phyloP scores from a whole-genome alignment of 176 grass and related monocot species.

The Canna indica region DNA sequence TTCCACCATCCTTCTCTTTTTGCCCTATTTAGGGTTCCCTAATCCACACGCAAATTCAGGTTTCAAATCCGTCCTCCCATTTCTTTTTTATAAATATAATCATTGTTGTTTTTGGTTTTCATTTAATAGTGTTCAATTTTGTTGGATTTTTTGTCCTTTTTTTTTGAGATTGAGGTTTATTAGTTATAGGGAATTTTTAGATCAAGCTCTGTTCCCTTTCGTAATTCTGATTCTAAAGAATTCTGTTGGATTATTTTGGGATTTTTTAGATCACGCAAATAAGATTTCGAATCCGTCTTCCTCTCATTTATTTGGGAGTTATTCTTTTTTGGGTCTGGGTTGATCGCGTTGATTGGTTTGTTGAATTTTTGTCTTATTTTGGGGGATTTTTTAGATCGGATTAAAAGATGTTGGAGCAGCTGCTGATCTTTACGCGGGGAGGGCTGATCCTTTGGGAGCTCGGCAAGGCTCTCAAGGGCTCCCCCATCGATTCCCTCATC shows the following conservation, averaged over 20 bases:
- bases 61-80: not conserved
- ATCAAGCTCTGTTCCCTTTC: too few relatives aligned
- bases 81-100: too few relatives aligned
- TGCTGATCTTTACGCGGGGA: conserved; percentile 87
- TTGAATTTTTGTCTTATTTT: not conserved
- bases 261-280: too few relatives aligned
- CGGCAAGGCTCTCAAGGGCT: conserved; percentile 59
- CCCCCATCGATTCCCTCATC: conserved; percentile 87
- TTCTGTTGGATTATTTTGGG: too few relatives aligned
- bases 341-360: not conserved
- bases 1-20: not conserved
- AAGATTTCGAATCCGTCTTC: too few relatives aligned
- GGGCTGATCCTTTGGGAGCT: conserved; percentile 86
- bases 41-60: conserved; percentile 3
- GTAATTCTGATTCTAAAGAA: too few relatives aligned
- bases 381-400: not conserved
- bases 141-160: too few relatives aligned
- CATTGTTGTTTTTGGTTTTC: too few relatives aligned
- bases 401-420: conserved; percentile 79
- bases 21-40: not conserved
- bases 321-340: not conserved
- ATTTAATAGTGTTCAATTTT: too few relatives aligned
- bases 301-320: too few relatives aligned
- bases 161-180: too few relatives aligned
- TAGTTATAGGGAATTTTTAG: too few relatives aligned